These are phyloP conservation scores for Gossypium rotundifolium DNA, from an alignment of 345 rosid species.

Conservation along the genomic window DNA sequence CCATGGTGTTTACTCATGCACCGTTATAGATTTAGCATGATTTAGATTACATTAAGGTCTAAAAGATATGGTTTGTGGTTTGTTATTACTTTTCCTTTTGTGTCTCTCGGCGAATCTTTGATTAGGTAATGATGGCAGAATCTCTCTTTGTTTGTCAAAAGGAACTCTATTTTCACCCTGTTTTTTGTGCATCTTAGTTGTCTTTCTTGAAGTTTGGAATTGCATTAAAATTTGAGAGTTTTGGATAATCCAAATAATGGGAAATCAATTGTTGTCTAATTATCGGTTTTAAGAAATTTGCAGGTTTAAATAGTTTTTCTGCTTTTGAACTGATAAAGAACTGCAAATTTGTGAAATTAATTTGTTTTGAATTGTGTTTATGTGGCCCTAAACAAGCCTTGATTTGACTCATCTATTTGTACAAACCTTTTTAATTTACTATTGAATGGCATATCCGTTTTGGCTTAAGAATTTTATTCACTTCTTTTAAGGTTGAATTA, in stretches of 20 bases:
- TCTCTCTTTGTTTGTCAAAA: too few relatives aligned
- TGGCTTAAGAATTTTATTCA: background rate
- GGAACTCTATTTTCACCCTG: too few relatives aligned
- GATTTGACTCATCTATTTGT: background rate
- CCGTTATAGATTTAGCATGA: background rate
- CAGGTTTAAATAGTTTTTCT: background rate
- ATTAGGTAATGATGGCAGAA: too few relatives aligned
- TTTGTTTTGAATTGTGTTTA: too few relatives aligned
- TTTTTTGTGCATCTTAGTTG: background rate
- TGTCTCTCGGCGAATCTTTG: too few relatives aligned
- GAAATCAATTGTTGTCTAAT: background rate
- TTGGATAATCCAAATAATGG: background rate
- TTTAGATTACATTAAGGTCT: background rate
- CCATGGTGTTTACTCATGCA: too few relatives aligned
- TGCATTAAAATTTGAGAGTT: background rate
- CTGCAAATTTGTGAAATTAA: background rate
- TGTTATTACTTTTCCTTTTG: too few relatives aligned
- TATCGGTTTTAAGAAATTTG: background rate
- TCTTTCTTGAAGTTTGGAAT: background rate
- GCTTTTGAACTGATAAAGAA: background rate
- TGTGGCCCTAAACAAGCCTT: background rate
- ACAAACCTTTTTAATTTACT: background rate
- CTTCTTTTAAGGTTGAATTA: background rate
- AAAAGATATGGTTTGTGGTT: background rate
- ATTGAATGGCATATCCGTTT: background rate